phyloP scores from a whole-genome alignment of 352 stramenopile genomes.

The Globisporangium yorkense region DNA sequence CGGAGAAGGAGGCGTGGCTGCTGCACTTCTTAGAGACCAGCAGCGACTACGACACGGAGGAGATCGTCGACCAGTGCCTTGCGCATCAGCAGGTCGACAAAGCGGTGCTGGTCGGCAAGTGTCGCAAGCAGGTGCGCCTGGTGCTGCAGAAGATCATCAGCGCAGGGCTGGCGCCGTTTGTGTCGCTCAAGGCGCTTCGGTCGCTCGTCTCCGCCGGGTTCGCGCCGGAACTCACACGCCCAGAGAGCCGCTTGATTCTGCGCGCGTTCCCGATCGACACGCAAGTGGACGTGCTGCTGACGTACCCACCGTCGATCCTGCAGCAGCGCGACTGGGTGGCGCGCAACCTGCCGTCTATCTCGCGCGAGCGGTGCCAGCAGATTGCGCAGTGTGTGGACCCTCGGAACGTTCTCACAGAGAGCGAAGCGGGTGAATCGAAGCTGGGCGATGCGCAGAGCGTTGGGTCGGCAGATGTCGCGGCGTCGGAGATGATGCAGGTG shows the following conservation, averaged over 20 bases:
- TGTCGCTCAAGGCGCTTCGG: constrained; percentile 28
- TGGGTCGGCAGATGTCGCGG: constrained; percentile 21
- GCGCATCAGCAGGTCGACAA: constrained; percentile 60
- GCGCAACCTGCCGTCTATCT: constrained; percentile 39
- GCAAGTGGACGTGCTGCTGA: constrained; percentile 54
- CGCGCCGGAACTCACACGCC: constrained; percentile 29
- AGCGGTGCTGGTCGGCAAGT: constrained; percentile 48
- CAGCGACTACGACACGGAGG: constrained; percentile 47
- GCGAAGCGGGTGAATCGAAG: neutral
- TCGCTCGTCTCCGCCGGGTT: constrained; percentile 36
- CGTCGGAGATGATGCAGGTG: constrained; percentile 37
- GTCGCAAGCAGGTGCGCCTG: constrained; percentile 36
- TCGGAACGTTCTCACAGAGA: neutral
- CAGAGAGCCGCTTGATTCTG: constrained; percentile 43
- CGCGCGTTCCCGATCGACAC: constrained; percentile 37
- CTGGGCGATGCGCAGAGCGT: constrained; percentile 2
- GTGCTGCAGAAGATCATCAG: constrained; percentile 51
- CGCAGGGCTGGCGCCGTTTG: constrained; percentile 33
- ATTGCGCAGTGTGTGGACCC: constrained; percentile 49
- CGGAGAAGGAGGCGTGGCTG: constrained; percentile 46
- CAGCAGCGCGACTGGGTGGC: constrained; percentile 71
- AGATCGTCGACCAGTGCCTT: constrained; percentile 67
- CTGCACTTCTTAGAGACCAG: constrained; percentile 49
- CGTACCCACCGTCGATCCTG: constrained; percentile 36
- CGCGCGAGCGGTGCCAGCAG: constrained; percentile 23